Percentiles rank a stretch among this genome's conserved stretches.
These are phyloP conservation scores for Amylostereum areolatum DNA, from an alignment of 1,284 basidiomycete genomes.

Conservation along the genomic window DNA sequence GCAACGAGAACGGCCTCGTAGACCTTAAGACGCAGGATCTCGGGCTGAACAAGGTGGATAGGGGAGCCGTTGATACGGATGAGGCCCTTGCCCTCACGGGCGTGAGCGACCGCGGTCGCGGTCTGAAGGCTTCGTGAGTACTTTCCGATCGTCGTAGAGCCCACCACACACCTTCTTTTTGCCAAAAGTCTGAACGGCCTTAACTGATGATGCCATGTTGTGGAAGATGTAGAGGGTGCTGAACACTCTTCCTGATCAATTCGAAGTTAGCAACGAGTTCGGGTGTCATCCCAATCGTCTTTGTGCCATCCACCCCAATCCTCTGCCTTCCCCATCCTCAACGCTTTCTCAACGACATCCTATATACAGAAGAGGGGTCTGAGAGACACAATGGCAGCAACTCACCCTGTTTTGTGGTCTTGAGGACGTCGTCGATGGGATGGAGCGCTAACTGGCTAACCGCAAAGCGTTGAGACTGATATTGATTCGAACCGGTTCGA, in stretches of 20 bases:
- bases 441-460: constrained; percentile 6
- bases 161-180: constrained; percentile 87
- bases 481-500: too few species aligned
- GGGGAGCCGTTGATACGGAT: constrained; percentile 97
- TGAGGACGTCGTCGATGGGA: constrained; percentile 22
- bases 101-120: constrained; percentile 93
- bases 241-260: constrained; percentile 10
- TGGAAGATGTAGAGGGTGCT: constrained; percentile 15
- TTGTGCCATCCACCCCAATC: constrained; percentile 33
- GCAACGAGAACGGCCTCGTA: constrained; percentile 94
- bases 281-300: constrained; percentile 29
- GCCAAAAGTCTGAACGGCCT: constrained; percentile 95
- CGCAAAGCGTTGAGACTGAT: not conserved
- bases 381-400: constrained; percentile 13
- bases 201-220: constrained; percentile 70
- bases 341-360: too few species aligned
- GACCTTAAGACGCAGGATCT: constrained; percentile 96
- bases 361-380: too few species aligned
- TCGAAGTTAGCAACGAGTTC: constrained; percentile 6
- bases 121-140: constrained; percentile 49
- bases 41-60: constrained; percentile 90
- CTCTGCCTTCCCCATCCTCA: not conserved
- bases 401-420: constrained; percentile 37
- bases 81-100: constrained; percentile 94
- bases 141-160: not conserved